Percentiles rank a stretch among this genome's conserved stretches.
Evolutionary conservation across 805 yeast species (phyloP).

Genomic region (Yamadazyma insecticola): DNA sequence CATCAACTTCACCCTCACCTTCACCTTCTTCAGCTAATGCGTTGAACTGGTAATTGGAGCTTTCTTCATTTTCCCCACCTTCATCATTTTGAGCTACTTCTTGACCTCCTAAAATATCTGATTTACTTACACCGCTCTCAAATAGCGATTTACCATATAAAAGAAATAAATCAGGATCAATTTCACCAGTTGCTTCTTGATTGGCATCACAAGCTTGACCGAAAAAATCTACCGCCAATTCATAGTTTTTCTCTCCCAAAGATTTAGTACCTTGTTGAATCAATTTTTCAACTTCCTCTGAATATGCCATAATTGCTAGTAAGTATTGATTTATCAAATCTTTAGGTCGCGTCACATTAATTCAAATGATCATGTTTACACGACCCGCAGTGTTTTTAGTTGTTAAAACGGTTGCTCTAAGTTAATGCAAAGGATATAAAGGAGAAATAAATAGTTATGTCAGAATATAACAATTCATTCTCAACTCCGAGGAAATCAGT

Average conservation of each 20-base stretch:
- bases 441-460: too few relatives aligned
- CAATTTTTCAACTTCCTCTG: constrained; percentile 41
- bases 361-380: too few relatives aligned
- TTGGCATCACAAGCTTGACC: constrained; percentile 67
- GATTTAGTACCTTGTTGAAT: constrained; percentile 60
- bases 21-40: constrained; percentile 17
- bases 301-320: constrained; percentile 27
- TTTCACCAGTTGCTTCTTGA: constrained; percentile 46
- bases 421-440: too few relatives aligned
- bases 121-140: constrained; percentile 67
- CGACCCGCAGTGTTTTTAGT: too few relatives aligned
- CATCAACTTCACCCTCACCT: constrained; percentile 14
- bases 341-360: too few relatives aligned
- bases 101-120: constrained; percentile 68
- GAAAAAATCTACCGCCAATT: constrained; percentile 62
- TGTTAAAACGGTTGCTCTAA: too few relatives aligned
- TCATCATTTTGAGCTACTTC: constrained; percentile 16
- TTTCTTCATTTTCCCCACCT: constrained; percentile 19
- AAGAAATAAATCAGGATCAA: constrained; percentile 70
- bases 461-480: too few relatives aligned
- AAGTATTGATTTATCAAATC: too few relatives aligned
- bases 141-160: constrained; percentile 79
- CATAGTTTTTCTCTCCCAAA: constrained; percentile 62
- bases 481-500: constrained; percentile 14
- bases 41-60: constrained; percentile 21